Evolutionary conservation across 805 yeast genomes (phyloP), one percentile per base, ranked within the genome.

Genomic region (Kazachstania bromeliacearum): DNA sequence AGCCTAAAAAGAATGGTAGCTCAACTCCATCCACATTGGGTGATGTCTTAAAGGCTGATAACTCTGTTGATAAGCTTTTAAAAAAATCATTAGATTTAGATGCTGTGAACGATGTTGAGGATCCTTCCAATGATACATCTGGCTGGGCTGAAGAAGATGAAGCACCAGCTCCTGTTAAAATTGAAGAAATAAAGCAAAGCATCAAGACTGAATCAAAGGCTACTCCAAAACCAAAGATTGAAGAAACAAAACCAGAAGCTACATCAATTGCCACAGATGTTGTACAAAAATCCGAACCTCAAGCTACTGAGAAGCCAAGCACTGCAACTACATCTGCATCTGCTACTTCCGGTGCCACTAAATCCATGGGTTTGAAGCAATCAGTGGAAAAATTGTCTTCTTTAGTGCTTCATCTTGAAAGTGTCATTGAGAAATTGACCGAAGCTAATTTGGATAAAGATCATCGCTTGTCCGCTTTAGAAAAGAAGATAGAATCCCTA

Each of bases 371-470:
- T 0, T 65, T 83, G 41, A 79, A 79, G 49, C 79, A 74, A 7
- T 75, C 85, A 1, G 78, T 82, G 22, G 89, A 79, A 44, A 78
- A 71, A 43, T 63, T 83, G 37, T 74, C 81, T 4, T 40, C 61
- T 2, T 57, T 83, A 23, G 85, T 79, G 15, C 62, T 64, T 3
- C 63, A 67, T 20, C 65, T 83, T 32, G 87, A 82, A 53, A 37
- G 60, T 0, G 73, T 77, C 30, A 70, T 83, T 31, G 49, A 64
- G 8, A 67, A 59, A 37, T 63, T 83, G 39, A 63, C 68, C 7
- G 63, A 66, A 13, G 64, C 78, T 4, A 78, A 74, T 37, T 44
- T 68, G n/a, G 79, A 73, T 23, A 82, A 80, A 51, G 89, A 82
- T 50, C 76, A 64, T 28, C 74, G 74, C 52, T 59, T 83, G 37